Base-by-base conservation (phyloP, 1,139 yeast genomes). In the Yamadazyma diddensiae region DNA sequence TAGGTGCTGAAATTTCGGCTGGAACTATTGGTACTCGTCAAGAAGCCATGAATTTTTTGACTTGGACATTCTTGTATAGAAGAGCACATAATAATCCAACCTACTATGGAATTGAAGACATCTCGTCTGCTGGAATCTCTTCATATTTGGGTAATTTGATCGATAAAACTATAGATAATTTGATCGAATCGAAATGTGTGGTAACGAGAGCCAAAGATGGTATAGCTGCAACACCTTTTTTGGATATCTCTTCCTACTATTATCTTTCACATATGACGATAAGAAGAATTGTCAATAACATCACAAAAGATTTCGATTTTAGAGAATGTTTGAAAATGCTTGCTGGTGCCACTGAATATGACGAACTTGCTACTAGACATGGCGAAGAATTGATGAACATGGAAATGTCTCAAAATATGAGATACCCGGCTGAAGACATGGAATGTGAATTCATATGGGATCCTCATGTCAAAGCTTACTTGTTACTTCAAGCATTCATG, bases 41-140 rank as follows among this genome's bases (percentile, higher is more conserved):
- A 52, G 92, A 87, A 35, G 97, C 97, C 0, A 66, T 92, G 71
- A 95, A 90, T 42, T 94, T 92, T 53, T 65, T 94, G 47, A 84
- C 94, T 0, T 90, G 97, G 94, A 94, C 99, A 0, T 94, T 92
- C 56, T 65, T 94, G 45, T 94, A 82, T 58, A 74, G 98, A 50
- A 74, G 99, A 49, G 92, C 94, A 2, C 95, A 90, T 51, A 90
- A 88, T 50, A 94, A 94, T 55, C 98, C 98, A 1, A 85, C 97
- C 0, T 94, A 83, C 52, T 94, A 94, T 50, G 95, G 94, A 1
- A 81, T 90, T 44, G 90, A 82, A 41, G 95, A 84, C 46, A 62
- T 68, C 1, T 59, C 79, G 2, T 65, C 77, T 4, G 79, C 74
- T 2, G 94, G 92, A 10, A 76, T 86, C 27, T 80, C 84, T 34